Conservation (phyloP, 768 basidiomycete species). For the Grammothele lineata region DNA sequence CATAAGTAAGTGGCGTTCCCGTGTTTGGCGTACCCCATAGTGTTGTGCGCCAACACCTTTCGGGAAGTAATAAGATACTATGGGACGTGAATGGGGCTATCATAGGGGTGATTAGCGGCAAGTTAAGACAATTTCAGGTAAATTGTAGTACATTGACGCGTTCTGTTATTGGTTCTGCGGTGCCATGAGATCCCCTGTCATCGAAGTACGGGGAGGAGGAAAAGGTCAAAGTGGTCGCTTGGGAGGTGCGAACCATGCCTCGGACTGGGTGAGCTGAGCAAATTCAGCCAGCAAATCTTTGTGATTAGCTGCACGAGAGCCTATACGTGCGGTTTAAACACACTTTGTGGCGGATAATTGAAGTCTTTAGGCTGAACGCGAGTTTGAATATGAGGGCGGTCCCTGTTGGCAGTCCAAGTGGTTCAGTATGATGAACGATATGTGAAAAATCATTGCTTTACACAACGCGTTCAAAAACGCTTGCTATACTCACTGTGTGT, state of each 20-base stretch:
- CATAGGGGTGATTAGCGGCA: background rate
- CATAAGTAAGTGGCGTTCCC: background rate
- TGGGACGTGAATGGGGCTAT: conserved; percentile 77
- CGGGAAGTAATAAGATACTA: conserved; percentile 96
- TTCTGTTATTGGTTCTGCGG: conserved; percentile 77
- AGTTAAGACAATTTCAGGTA: background rate
- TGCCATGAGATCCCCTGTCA: conserved; percentile 66
- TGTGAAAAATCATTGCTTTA: no score
- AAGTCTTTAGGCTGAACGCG: no score
- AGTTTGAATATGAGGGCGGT: no score
- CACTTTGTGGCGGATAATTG: no score
- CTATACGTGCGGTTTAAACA: no score
- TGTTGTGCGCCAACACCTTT: conserved; percentile 93
- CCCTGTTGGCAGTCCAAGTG: no score
- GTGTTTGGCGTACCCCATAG: conserved; percentile 72
- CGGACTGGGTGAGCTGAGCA: no score
- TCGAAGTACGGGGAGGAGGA: conserved; percentile 73
- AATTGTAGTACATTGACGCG: conserved; percentile 59
- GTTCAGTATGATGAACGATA: no score
- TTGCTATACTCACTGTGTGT: no score
- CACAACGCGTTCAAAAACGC: no score
- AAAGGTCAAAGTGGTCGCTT: conserved; percentile 47
- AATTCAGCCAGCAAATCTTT: no score
- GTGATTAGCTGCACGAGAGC: no score
- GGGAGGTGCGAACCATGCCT: conserved; percentile 32